These are phyloP conservation scores for Fusarium tjaetaba DNA, from an alignment of 2,329 filamentous ascomycete genomes.

Conservation along the genomic window DNA sequence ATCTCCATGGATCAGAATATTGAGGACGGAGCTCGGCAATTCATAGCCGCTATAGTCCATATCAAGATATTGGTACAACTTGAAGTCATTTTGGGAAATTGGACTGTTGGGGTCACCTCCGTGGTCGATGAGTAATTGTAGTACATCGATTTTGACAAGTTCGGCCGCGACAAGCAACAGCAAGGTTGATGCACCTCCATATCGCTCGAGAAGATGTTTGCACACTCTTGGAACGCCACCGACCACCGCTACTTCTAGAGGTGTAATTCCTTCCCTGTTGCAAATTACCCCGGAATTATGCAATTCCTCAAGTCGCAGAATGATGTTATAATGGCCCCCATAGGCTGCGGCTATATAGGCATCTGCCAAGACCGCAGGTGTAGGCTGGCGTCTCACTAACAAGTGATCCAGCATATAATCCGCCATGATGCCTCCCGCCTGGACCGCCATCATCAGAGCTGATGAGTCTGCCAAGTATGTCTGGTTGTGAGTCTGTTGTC, in stretches of 20 bases:
- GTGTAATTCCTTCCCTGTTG: fast-evolving
- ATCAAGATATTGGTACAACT: background rate
- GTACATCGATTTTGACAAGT: fast-evolving
- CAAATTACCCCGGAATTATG: fast-evolving
- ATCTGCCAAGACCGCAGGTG: background rate
- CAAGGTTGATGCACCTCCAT: fast-evolving
- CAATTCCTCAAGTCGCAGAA: fast-evolving
- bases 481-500: background rate
- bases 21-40: no score
- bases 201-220: fast-evolving
- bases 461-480: background rate
- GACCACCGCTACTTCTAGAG: fast-evolving
- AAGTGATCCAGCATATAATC: no score
- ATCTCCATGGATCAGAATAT: no score
- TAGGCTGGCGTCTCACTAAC: fast-evolving
- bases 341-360: fast-evolving
- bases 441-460: background rate
- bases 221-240: fast-evolving
- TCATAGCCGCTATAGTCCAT: no score
- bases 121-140: fast-evolving
- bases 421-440: fast-evolving
- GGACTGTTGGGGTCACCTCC: fast-evolving
- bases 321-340: fast-evolving
- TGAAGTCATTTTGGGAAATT: fast-evolving
- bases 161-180: fast-evolving